A percentile compares a stretch with the other conserved stretches of the same genome.
These are phyloP conservation scores for Chaetomium fimeti DNA, from an alignment of 495 filamentous ascomycete genomes.

Conservation along the genomic window DNA sequence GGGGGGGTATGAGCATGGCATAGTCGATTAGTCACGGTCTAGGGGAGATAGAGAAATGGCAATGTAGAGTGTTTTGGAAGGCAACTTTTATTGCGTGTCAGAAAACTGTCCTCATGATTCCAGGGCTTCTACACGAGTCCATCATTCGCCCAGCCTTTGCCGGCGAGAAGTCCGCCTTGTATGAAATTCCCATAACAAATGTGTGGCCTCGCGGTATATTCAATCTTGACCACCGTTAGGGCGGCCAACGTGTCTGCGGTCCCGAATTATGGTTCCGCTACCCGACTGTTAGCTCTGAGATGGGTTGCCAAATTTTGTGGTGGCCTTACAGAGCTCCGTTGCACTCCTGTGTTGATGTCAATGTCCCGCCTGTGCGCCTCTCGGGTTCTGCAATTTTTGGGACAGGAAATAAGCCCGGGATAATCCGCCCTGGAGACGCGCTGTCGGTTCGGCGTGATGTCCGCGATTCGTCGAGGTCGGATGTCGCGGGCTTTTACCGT, in stretches of 20 bases:
- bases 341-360: neutral
- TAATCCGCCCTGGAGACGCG: too few species aligned
- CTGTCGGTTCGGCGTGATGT: too few species aligned
- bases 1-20: neutral
- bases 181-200: neutral
- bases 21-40: neutral
- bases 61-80: neutral
- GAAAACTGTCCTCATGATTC: neutral
- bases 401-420: too few species aligned
- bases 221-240: neutral
- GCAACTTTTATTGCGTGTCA: neutral
- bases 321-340: neutral
- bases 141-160: too few species aligned
- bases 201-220: neutral
- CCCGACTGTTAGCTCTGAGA: neutral
- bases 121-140: too few species aligned
- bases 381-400: too few species aligned
- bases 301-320: neutral
- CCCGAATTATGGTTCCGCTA: neutral
- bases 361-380: neutral
- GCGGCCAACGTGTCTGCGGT: neutral
- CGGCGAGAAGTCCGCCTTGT: neutral
- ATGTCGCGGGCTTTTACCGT: too few species aligned
- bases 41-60: slow-evolving; percentile 2
- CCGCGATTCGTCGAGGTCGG: too few species aligned